Base-by-base conservation (phyloP, 768 basidiomycete genomes). In the Albatrellus ellisii region DNA sequence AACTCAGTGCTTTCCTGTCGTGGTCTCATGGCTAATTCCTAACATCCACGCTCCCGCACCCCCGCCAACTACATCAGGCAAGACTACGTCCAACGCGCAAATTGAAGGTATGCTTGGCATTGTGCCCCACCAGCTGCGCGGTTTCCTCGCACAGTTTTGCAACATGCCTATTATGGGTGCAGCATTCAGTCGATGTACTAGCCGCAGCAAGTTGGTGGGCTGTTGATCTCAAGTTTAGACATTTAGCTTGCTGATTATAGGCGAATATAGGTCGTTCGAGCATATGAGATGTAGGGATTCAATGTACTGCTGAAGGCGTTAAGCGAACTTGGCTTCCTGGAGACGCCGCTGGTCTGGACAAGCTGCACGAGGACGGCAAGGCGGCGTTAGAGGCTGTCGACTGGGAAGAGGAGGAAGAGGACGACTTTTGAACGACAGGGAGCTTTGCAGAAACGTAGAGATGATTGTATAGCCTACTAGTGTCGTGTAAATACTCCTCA, bases 51-150 rank as follows among this genome's bases (percentile, higher is more conserved):
- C 88, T 0, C 76, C 83, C 0, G 76, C 89, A 0, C 87, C 87
- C 0, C 71, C 75, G 0, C 68, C 70, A 0, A 53, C 53, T 35
- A 46, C 52, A 11, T 55, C 59, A 47, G 43, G 56, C 50, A 55
- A 62, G 39, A 55, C 49, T 24, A 37, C 55, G 3, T 44, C 44
- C 40, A 46, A 39, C 21, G 48, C 50, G 11, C 52, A 48, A 24
- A 52, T 53, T 8, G 58, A 60, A 17, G 72, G 74, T 52, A 75
- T 86, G 7, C 72, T 97, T 2, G 94, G 94, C 0, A 62, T 80
- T 12, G 85, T 97, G 3, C 94, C 95, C 1, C 95, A 98, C 57
- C 92, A 97, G 56, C 66, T 98, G 6, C 77, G 94, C 4, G 94
- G 92, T 0, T 90, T 78, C 65, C 69, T 98, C 2, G 76, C 78